These are phyloP conservation scores for Arthrinium phaeospermum DNA, from an alignment of 2,329 filamentous ascomycete species.

Conservation along the genomic window DNA sequence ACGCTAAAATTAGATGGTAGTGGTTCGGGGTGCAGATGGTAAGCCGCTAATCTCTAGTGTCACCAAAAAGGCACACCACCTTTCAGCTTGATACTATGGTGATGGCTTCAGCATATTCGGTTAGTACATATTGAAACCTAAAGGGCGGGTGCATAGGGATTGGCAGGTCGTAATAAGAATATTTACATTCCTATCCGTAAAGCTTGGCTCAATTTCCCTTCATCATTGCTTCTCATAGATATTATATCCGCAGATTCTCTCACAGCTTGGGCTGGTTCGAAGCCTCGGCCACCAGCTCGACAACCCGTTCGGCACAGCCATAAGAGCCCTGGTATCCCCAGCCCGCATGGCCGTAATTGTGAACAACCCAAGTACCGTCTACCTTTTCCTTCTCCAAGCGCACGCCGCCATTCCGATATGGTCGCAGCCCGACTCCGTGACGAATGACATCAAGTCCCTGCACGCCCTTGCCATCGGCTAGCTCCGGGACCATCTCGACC, in stretches of 20 bases:
- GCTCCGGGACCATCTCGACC: slow-evolving; percentile 66
- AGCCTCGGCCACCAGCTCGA: slow-evolving; percentile 71
- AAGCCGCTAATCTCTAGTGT: neutral
- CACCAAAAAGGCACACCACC: neutral
- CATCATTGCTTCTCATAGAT: neutral
- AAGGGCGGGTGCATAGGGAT: neutral
- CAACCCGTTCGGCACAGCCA: slow-evolving; percentile 71
- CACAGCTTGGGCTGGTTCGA: slow-evolving; percentile 35
- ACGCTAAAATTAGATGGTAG: slow-evolving; percentile 1
- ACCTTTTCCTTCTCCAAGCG: slow-evolving; percentile 76
- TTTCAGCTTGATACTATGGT: neutral
- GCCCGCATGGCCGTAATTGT: slow-evolving; percentile 81
- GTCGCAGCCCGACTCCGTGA: slow-evolving; percentile 83
- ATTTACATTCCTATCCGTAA: neutral
- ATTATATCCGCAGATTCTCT: neutral
- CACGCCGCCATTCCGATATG: slow-evolving; percentile 74
- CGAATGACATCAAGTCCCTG: slow-evolving; percentile 76
- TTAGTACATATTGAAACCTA: neutral
- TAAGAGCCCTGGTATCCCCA: slow-evolving; percentile 77
- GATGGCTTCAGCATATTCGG: neutral
- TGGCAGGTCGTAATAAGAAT: neutral
- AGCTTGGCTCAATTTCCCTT: neutral
- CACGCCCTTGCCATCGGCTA: slow-evolving; percentile 70
- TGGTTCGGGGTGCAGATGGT: neutral
- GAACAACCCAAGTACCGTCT: slow-evolving; percentile 70